phyloP scores from a whole-genome alignment of 495 filamentous ascomycete genomes.

The Neurospora sp. region DNA sequence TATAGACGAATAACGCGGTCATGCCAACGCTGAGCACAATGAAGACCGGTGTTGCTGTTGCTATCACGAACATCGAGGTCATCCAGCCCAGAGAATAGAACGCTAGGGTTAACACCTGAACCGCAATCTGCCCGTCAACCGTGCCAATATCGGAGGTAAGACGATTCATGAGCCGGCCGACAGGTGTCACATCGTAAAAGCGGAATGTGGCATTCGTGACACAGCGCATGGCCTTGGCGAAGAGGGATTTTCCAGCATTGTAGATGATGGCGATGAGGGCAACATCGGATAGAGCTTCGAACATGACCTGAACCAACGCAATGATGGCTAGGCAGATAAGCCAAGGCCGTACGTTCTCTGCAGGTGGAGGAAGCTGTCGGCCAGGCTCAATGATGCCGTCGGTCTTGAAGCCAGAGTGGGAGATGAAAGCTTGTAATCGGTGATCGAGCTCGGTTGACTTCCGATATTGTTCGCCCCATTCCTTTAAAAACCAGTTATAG shows the following conservation, averaged over 20 bases:
- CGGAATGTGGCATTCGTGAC: conserved; percentile 74
- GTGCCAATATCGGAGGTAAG: conserved; percentile 77
- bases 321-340: conserved; percentile 55
- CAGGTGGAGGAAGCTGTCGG: conserved; percentile 47
- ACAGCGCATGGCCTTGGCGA: conserved; percentile 53
- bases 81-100: conserved; percentile 59
- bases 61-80: conserved; percentile 62
- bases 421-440: background rate
- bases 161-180: conserved; percentile 78
- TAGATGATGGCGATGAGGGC: conserved; percentile 64
- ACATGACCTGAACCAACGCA: conserved; percentile 45
- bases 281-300: conserved; percentile 42
- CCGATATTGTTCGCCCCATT: conserved; percentile 69
- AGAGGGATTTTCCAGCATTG: conserved; percentile 61
- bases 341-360: conserved; percentile 63
- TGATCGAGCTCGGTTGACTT: conserved; percentile 6
- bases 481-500: conserved; percentile 73
- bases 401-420: conserved; percentile 5
- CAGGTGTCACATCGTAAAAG: conserved; percentile 78
- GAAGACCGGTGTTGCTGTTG: conserved; percentile 61
- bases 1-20: conserved; percentile 49
- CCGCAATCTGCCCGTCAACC: conserved; percentile 67
- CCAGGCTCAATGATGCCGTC: conserved; percentile 34
- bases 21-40: conserved; percentile 58
- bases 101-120: conserved; percentile 54